phyloP scores from a whole-genome alignment of 805 yeast species.

The Teunomyces pallodes region DNA sequence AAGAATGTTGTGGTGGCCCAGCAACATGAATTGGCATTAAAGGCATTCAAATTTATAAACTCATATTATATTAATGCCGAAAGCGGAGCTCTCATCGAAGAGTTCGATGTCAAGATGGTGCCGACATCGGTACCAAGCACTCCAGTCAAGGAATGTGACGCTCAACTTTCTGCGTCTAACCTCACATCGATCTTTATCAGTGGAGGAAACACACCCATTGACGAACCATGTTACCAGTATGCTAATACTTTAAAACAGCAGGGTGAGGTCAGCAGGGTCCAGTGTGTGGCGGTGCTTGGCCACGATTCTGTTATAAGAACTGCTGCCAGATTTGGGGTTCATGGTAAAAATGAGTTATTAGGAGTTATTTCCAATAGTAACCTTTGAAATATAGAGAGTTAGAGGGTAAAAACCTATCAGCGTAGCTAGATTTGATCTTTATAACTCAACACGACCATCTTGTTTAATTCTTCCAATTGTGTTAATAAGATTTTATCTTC shows the following conservation, averaged over 20 bases:
- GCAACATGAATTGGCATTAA: conserved; percentile 54
- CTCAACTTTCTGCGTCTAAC: not conserved
- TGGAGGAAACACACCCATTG: conserved; percentile 67
- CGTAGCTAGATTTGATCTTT: conserved; percentile 36
- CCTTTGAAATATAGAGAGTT: not conserved
- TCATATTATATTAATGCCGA: conserved; percentile 26
- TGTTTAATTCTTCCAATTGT: conserved; percentile 53
- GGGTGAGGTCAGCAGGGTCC: conserved; percentile 41
- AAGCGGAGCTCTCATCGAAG: conserved; percentile 18
- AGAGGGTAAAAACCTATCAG: no score
- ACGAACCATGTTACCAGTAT: conserved; percentile 62
- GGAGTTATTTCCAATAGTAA: conserved; percentile 37
- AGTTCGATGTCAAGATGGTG: conserved; percentile 23
- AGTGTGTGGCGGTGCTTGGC: conserved; percentile 53
- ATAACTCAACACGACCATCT: conserved; percentile 53
- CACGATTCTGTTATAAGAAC: conserved; percentile 48
- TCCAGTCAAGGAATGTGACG: conserved; percentile 7
- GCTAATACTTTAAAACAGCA: conserved; percentile 43
- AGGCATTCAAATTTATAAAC: conserved; percentile 55
- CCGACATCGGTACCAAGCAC: conserved; percentile 15
- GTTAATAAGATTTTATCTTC: conserved; percentile 43
- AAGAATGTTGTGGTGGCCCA: conserved; percentile 71
- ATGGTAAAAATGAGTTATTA: conserved; percentile 69
- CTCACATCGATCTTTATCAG: conserved; percentile 44
- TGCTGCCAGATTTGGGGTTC: conserved; percentile 60